Conservation (phyloP, 2,329 filamentous ascomycete genomes). For the Trichophyton mentagrophytes region DNA sequence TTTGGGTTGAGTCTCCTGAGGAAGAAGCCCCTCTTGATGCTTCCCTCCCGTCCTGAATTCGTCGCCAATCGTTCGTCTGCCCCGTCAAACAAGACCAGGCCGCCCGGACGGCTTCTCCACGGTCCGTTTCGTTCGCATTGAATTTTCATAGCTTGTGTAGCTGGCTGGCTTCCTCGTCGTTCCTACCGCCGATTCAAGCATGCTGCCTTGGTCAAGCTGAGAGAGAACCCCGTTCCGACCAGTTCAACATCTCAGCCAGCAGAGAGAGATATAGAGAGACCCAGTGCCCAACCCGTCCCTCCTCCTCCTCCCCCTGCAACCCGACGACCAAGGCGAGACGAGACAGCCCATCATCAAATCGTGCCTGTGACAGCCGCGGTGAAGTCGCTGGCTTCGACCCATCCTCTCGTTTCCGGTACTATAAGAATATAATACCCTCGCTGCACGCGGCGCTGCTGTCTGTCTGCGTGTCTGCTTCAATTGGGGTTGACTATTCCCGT, state of each 20-base stretch:
- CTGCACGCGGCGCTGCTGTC: neutral
- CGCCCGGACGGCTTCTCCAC: constrained; percentile 9
- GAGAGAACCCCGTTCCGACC: neutral
- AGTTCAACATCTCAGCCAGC: neutral
- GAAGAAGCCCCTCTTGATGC: neutral
- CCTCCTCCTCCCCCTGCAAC: neutral
- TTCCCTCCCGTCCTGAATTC: neutral
- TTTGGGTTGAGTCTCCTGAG: neutral
- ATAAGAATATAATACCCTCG: neutral
- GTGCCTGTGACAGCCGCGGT: neutral
- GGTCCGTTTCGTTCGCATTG: neutral
- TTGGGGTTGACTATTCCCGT: neutral
- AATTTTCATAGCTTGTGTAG: neutral
- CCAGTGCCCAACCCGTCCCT: neutral
- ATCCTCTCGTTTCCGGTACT: constrained; percentile 1
- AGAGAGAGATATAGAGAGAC: neutral
- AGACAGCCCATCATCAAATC: no score
- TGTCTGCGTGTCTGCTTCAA: neutral
- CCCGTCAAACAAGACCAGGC: constrained; percentile 7
- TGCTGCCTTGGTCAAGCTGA: constrained; percentile 11
- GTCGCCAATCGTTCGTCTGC: constrained; percentile 1
- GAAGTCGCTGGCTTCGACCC: constrained; percentile 11
- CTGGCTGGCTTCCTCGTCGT: neutral
- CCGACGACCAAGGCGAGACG: neutral
- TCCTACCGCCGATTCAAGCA: constrained; percentile 8